Evolutionary conservation across 2,329 filamentous ascomycete genomes (phyloP).

Genomic region (Plenodomus tracheiphilus): DNA sequence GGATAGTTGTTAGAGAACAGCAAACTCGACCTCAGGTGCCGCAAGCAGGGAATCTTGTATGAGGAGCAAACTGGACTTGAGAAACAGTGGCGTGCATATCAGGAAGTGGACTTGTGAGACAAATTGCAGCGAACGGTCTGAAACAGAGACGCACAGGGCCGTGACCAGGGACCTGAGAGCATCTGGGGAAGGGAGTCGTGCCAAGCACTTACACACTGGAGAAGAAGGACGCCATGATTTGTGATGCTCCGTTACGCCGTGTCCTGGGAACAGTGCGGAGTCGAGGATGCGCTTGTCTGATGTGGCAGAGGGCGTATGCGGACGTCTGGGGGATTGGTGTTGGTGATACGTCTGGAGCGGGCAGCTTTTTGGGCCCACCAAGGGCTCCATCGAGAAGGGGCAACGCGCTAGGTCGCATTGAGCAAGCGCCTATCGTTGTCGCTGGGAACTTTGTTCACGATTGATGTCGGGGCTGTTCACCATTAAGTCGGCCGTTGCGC

Average conservation of each 20-base stretch:
- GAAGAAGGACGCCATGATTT: constrained; percentile 47
- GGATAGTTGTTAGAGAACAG: constrained; percentile 25
- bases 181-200: constrained; percentile 34
- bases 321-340: constrained; percentile 23
- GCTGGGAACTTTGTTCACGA: background rate
- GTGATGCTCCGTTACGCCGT: constrained; percentile 11
- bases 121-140: constrained; percentile 27
- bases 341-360: constrained; percentile 38
- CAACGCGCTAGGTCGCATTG: constrained; percentile 23
- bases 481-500: background rate
- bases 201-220: constrained; percentile 49
- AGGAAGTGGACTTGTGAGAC: constrained; percentile 25
- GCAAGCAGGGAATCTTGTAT: constrained; percentile 7
- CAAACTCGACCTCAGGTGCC: constrained; percentile 13
- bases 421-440: constrained; percentile 22
- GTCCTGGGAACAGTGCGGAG: constrained; percentile 10
- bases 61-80: constrained; percentile 2
- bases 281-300: constrained; percentile 12
- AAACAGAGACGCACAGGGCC: constrained; percentile 34
- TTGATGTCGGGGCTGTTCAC: too few species aligned
- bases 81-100: constrained; percentile 14
- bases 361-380: constrained; percentile 32
- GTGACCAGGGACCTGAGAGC: constrained; percentile 25
- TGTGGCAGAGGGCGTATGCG: constrained; percentile 26
- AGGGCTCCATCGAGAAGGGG: constrained; percentile 34